Conservation (phyloP, 805 yeast genomes). For the Candida alai region DNA sequence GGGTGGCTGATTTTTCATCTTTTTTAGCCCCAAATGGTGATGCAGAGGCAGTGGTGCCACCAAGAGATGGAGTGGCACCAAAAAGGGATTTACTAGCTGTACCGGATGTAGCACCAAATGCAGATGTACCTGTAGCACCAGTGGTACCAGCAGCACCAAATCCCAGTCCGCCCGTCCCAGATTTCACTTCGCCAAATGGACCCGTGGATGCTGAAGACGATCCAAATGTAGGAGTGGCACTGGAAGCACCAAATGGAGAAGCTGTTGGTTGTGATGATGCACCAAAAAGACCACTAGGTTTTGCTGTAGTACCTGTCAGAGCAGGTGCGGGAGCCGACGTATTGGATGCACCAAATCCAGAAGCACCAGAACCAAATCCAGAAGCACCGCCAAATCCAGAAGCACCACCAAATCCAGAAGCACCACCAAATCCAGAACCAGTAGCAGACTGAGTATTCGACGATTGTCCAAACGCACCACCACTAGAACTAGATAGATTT, state of each 20-base stretch:
- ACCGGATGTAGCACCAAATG: slow-evolving; percentile 5
- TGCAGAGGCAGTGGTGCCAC: slow-evolving; percentile 11
- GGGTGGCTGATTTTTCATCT: slow-evolving; percentile 7
- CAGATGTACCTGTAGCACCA: slow-evolving; percentile 8
- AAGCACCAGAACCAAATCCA: slow-evolving; percentile 14
- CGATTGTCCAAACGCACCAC: too few relatives aligned
- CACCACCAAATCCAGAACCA: slow-evolving; percentile 6
- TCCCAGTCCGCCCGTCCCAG: slow-evolving; percentile 11
- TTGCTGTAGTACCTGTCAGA: slow-evolving; percentile 6
- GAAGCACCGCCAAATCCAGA: slow-evolving; percentile 14
- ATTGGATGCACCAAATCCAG: slow-evolving; percentile 9
- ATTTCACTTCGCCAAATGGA: slow-evolving; percentile 6
- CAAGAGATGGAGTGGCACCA: slow-evolving; percentile 6
- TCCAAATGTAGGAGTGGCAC: slow-evolving; percentile 5
- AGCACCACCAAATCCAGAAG: slow-evolving; percentile 4
- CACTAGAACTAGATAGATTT: background rate
- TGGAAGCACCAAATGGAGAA: slow-evolving; percentile 12
- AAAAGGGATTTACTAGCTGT: too few relatives aligned
- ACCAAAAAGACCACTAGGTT: slow-evolving; percentile 9
- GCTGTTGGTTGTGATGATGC: slow-evolving; percentile 12
- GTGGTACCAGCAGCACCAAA: slow-evolving; percentile 14
- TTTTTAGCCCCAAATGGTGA: slow-evolving; percentile 20
- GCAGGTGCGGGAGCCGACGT: background rate
- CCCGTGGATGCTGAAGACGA: slow-evolving; percentile 12
- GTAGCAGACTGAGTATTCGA: slow-evolving; percentile 7